These are phyloP conservation scores for Saccharomyces pastorianus DNA, from an alignment of 1,139 yeast genomes.

Conservation along the genomic window DNA sequence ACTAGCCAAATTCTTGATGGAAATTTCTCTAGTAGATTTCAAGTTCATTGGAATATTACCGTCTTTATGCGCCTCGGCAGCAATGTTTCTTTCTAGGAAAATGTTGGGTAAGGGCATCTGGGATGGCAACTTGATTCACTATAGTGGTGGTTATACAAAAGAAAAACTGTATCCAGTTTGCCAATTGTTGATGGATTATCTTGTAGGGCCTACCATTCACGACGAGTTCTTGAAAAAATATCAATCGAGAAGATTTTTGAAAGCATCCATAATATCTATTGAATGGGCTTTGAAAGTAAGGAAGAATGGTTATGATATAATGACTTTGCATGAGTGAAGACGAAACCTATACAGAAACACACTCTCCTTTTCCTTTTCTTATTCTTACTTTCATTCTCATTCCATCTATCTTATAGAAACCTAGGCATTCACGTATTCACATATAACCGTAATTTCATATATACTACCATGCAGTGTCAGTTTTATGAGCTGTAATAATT, in stretches of 20 bases:
- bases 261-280: conserved; percentile 76
- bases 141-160: conserved; percentile 81
- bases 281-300: conserved; percentile 66
- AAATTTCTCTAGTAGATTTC: conserved; percentile 71
- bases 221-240: conserved; percentile 88
- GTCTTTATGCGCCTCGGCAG: conserved; percentile 76
- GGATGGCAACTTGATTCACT: conserved; percentile 74
- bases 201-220: conserved; percentile 71
- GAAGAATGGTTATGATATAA: conserved; percentile 33
- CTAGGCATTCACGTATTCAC: not conserved
- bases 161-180: conserved; percentile 61
- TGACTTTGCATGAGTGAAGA: conserved; percentile 31
- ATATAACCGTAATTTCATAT: not conserved
- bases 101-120: conserved; percentile 64
- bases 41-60: conserved; percentile 69
- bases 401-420: not conserved
- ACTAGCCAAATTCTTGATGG: conserved; percentile 77
- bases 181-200: conserved; percentile 62
- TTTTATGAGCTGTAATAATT: not conserved
- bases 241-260: conserved; percentile 78
- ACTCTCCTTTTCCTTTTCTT: not conserved
- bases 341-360: not conserved
- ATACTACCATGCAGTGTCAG: not conserved
- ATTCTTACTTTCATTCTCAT: no score
- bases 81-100: conserved; percentile 77